phyloP scores from a whole-genome alignment of 1,139 yeast genomes.

The Lodderomyces elongisporus region DNA sequence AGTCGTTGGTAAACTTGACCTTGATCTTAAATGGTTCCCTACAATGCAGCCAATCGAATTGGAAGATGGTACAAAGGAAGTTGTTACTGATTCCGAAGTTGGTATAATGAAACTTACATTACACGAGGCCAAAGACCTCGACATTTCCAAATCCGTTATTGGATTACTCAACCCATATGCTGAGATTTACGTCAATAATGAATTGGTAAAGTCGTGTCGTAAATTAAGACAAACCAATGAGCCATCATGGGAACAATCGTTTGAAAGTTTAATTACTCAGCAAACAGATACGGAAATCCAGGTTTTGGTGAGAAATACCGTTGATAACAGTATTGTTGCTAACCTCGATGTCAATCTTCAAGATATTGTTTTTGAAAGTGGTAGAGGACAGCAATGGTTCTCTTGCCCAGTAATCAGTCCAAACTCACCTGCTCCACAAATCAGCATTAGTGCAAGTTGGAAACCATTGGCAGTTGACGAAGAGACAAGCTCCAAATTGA shows the following conservation, averaged over 20 bases:
- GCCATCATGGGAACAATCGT: conserved; percentile 63
- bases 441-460: conserved; percentile 58
- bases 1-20: conserved; percentile 54
- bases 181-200: conserved; percentile 54
- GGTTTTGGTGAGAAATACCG: conserved; percentile 55
- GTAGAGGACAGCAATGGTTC: conserved; percentile 50
- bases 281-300: conserved; percentile 52
- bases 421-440: conserved; percentile 39
- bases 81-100: conserved; percentile 52
- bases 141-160: conserved; percentile 54
- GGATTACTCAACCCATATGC: conserved; percentile 74
- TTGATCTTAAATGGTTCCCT: conserved; percentile 63
- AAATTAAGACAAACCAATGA: conserved; percentile 61
- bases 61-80: conserved; percentile 48
- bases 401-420: conserved; percentile 34
- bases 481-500: conserved; percentile 36
- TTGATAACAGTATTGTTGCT: conserved; percentile 45
- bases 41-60: conserved; percentile 42
- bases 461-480: conserved; percentile 64
- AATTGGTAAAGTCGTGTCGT: conserved; percentile 52
- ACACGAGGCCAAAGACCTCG: conserved; percentile 70
- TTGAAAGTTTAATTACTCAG: conserved; percentile 58
- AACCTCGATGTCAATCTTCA: conserved; percentile 51
- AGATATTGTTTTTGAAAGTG: conserved; percentile 48
- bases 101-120: conserved; percentile 70